Conservation (phyloP, 257 asterid species). For the Solanum commersonii region DNA sequence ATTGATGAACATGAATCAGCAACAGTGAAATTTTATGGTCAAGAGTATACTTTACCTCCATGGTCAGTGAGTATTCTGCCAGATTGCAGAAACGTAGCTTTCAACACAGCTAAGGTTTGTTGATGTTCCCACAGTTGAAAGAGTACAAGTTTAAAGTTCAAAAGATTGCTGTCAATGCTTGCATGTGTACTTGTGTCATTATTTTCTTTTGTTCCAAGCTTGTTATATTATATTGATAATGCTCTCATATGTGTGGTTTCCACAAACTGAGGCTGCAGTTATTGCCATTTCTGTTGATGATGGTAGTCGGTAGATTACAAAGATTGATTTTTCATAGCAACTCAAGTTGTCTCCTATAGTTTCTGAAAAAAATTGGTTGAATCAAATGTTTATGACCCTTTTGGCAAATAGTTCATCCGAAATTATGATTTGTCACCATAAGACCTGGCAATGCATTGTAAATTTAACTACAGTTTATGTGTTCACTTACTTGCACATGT, state of each 20-base stretch:
- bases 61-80: conserved; percentile 96
- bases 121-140: background rate
- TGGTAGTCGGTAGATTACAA: background rate
- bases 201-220: background rate
- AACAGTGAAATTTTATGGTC: conserved; percentile 49
- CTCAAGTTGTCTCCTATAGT: background rate
- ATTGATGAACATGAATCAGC: conserved; percentile 67
- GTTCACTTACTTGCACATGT: background rate
- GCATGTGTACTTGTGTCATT: background rate
- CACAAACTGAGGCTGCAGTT: background rate
- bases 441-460: background rate
- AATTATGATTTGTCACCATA: background rate
- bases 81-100: conserved; percentile 67
- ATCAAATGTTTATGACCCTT: background rate
- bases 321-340: background rate
- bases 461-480: background rate
- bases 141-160: background rate
- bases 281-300: background rate
- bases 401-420: background rate
- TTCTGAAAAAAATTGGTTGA: background rate
- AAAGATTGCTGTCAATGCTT: background rate
- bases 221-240: background rate
- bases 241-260: background rate
- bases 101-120: conserved; percentile 77
- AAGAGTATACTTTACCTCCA: conserved; percentile 59